Conservation (phyloP, 805 yeast species). For the Hagleromyces aurorensis region DNA sequence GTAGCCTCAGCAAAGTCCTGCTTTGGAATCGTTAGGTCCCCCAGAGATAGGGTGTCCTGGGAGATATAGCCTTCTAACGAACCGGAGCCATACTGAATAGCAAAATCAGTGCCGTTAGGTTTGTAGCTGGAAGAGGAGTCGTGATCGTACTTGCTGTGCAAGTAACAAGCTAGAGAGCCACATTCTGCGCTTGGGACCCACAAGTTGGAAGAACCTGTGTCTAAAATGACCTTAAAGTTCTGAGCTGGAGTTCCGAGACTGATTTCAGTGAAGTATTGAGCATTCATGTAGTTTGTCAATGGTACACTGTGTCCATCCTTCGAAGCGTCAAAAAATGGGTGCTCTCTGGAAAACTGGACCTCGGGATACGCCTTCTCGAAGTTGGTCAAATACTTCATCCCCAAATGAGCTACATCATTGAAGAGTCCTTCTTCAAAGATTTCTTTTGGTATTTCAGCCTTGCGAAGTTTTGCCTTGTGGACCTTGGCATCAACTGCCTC, state of each 20-base stretch:
- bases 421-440: conserved; percentile 32
- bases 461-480: conserved; percentile 43
- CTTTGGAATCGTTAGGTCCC: conserved; percentile 65
- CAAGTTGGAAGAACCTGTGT: conserved; percentile 93
- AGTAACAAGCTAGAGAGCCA: conserved; percentile 88
- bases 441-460: conserved; percentile 48
- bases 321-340: conserved; percentile 18
- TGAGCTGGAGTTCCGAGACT: conserved; percentile 91
- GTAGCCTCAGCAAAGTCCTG: conserved; percentile 98
- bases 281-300: conserved; percentile 86
- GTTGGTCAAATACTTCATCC: conserved; percentile 49
- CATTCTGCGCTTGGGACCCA: conserved; percentile 94
- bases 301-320: conserved; percentile 63
- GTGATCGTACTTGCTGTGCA: conserved; percentile 88
- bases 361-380: conserved; percentile 41
- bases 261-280: conserved; percentile 93
- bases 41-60: conserved; percentile 72
- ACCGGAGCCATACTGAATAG: conserved; percentile 89
- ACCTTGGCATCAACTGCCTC: conserved; percentile 38
- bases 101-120: conserved; percentile 78
- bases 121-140: conserved; percentile 73
- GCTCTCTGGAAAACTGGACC: conserved; percentile 24
- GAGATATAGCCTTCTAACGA: conserved; percentile 88
- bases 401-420: conserved; percentile 50
- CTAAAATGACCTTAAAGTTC: conserved; percentile 85